Base-by-base conservation (phyloP, 2,329 filamentous ascomycete genomes). In the Pseudogymnoascus sp. region DNA sequence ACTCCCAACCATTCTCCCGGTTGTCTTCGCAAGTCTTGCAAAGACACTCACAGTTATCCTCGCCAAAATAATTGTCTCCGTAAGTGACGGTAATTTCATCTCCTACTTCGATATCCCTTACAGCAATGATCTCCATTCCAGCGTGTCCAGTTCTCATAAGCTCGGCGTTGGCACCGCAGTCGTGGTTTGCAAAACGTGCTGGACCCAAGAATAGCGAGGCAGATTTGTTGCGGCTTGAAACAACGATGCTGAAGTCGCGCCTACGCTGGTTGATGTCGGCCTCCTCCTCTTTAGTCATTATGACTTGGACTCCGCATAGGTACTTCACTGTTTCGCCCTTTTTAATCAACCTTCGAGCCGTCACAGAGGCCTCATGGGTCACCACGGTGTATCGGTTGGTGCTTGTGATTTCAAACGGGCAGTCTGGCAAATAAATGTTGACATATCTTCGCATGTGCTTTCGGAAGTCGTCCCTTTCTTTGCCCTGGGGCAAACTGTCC, bases 1-100 rank as follows among this genome's bases (percentile, higher is more conserved):
- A 82, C 38, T 85, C 83, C 96, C 96, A 99, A 1, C 95, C 95
- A 73, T 97, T 98, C 61, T 83, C 81, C 63, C 84, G 78, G 2
- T 81, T 78, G 22, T 82, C 80, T 76, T 99, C 95, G 74, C 95
- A 99, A 0, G 90, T 95, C 69, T 84, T 83, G 74, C 95, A 99
- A 1, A 99, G 79, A 73, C 95, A 99, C 73, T 99, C 95, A 75
- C 92, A 93, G 69, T 99, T 99, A 73, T 93, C 86, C 50, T 91
- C 88, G 2, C 95, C 95, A 77, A 99, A 99, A 74, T 99, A 99
- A 72, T 91, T 92, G 16, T 96, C 92, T 24, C 93, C 92, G 71
- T 99, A 99, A 0, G 89, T 93, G 0, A 99, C 95, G 0, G 95
- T 99, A 65, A 99, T 96, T 75, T 99, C 95, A 65, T 99, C 93